phyloP scores from a whole-genome alignment of 257 asterid genomes.

The Nicotiana undulata region DNA sequence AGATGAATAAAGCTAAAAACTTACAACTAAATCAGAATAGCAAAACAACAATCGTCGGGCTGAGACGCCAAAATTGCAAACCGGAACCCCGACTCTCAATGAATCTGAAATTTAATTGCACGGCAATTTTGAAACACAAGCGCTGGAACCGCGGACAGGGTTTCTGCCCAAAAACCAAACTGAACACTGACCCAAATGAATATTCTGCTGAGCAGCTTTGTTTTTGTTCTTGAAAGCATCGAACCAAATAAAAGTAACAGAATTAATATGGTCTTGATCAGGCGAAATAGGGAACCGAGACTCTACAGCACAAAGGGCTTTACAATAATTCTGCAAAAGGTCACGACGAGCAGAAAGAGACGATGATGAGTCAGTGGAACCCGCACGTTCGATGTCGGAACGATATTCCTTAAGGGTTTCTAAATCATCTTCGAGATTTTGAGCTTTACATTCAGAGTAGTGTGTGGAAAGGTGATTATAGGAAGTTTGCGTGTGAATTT shows the following conservation, averaged over 20 bases:
- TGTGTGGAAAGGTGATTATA: conserved; percentile 17
- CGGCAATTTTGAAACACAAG: no score
- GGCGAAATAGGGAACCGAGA: conserved; percentile 91
- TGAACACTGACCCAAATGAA: conserved; percentile 96
- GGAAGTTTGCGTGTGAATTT: not conserved
- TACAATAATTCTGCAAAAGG: conserved; percentile 74
- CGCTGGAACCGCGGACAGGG: no score
- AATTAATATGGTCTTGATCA: conserved; percentile 71
- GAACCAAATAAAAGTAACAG: conserved; percentile 82
- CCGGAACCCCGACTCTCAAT: no score
- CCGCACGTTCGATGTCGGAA: conserved; percentile 55
- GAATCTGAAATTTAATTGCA: no score
- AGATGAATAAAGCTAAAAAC: no score
- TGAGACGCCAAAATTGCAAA: no score
- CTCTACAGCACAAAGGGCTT: conserved; percentile 93
- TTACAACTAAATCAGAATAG: no score
- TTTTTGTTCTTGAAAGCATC: conserved; percentile 80
- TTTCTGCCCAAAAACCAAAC: no score
- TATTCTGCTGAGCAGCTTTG: conserved; percentile 82
- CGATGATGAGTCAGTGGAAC: conserved; percentile 25
- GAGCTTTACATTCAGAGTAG: conserved; percentile 93
- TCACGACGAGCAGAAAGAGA: conserved; percentile 79
- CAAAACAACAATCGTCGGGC: no score
- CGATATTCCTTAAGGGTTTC: conserved; percentile 69
- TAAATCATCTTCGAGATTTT: conserved; percentile 83